phyloP scores from a whole-genome alignment of 306 rosid species.

The Dalbergia cochinchinensis region DNA sequence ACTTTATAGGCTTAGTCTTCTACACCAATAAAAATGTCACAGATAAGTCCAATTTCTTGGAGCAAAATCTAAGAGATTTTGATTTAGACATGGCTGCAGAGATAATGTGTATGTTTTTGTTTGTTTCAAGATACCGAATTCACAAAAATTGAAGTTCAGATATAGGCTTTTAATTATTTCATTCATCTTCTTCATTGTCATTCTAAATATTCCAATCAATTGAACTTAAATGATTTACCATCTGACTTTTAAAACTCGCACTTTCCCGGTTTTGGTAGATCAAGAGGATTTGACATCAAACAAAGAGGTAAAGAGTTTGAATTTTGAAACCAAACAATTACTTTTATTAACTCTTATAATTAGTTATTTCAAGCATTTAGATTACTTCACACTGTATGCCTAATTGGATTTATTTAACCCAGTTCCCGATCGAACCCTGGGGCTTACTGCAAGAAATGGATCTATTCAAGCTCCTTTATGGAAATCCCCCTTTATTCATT shows the following conservation, averaged over 20 bases:
- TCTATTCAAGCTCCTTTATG: slow-evolving; percentile 61
- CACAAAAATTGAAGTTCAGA: not conserved
- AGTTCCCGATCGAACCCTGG: slow-evolving; percentile 52
- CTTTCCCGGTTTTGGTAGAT: slow-evolving; percentile 35
- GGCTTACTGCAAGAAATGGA: slow-evolving; percentile 54
- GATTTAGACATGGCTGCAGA: slow-evolving; percentile 35
- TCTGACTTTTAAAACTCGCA: not conserved
- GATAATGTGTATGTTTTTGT: not conserved
- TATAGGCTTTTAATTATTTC: not conserved
- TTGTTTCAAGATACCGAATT: not conserved
- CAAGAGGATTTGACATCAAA: not conserved
- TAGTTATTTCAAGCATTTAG: not conserved
- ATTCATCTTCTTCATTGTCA: not conserved
- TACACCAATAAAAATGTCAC: slow-evolving; percentile 34
- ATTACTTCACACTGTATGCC: not conserved
- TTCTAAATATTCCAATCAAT: not conserved
- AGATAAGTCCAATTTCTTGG: slow-evolving; percentile 40
- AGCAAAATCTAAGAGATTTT: slow-evolving; percentile 44
- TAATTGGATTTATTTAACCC: slow-evolving; percentile 32
- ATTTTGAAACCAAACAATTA: not conserved
- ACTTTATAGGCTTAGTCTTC: slow-evolving; percentile 54
- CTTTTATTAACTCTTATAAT: not conserved
- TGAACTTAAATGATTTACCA: not conserved
- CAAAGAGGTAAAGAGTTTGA: not conserved
- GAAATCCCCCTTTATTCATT: slow-evolving; percentile 67